Evolutionary conservation across 2,329 filamentous ascomycete genomes (phyloP).

Genomic region (Emmonsia crescens): DNA sequence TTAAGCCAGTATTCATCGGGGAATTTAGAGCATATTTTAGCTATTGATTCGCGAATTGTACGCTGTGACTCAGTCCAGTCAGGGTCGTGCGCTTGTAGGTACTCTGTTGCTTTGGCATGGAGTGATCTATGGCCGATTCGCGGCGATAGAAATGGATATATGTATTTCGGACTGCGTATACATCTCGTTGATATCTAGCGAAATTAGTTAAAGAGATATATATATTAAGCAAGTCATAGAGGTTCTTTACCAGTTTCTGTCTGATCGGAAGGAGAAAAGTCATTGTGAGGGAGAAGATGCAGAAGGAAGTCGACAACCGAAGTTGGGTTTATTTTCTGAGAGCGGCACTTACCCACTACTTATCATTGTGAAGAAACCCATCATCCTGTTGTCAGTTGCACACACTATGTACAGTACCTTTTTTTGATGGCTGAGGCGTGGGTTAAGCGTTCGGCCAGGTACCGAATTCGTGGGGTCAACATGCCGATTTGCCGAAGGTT

Average conservation of each 20-base stretch:
- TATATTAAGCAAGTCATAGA: neutral
- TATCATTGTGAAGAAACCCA: neutral
- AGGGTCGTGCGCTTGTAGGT: slow-evolving; percentile 19
- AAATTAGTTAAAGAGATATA: neutral
- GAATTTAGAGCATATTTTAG: slow-evolving; percentile 34
- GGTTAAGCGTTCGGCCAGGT: neutral
- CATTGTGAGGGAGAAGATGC: neutral
- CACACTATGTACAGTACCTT: neutral
- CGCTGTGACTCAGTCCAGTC: slow-evolving; percentile 33
- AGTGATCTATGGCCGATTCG: slow-evolving; percentile 1
- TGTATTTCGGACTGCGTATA: neutral
- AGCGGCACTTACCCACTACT: neutral
- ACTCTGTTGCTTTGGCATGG: slow-evolving; percentile 18
- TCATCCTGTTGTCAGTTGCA: neutral
- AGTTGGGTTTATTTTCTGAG: neutral
- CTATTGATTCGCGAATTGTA: slow-evolving; percentile 34
- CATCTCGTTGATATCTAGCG: neutral
- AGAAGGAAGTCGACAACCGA: neutral
- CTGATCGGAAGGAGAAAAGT: neutral
- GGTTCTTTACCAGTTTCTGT: neutral
- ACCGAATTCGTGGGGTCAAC: neutral
- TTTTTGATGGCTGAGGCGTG: neutral
- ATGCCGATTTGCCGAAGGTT: neutral
- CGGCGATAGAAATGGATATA: neutral
- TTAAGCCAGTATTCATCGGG: slow-evolving; percentile 35